Evolutionary conservation across 1,284 basidiomycete genomes (phyloP).

Genomic region (Peniophora sp.): DNA sequence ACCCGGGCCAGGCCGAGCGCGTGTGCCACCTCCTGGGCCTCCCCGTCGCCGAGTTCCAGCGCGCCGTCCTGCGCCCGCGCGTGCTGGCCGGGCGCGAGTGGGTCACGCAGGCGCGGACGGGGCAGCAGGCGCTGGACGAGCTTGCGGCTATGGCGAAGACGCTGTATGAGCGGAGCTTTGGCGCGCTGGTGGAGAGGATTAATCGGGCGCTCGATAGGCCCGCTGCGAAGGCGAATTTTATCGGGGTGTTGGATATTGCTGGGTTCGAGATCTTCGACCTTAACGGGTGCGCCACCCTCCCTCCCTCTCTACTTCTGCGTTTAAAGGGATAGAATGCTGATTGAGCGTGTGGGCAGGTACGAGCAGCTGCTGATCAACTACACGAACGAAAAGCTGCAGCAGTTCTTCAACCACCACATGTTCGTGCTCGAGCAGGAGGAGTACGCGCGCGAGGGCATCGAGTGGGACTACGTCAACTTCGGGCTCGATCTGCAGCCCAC

Average conservation of each 20-base stretch:
- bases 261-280: conserved; percentile 95
- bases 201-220: conserved; percentile 93
- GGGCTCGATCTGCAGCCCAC: conserved; percentile 97
- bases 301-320: too few species aligned
- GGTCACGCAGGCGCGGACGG: conserved; percentile 90
- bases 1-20: conserved; percentile 79
- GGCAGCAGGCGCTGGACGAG: conserved; percentile 91
- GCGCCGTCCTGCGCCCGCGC: conserved; percentile 81
- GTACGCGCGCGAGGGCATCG: conserved; percentile 93
- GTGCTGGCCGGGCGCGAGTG: conserved; percentile 95
- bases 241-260: conserved; percentile 98
- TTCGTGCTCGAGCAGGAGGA: conserved; percentile 99
- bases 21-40: conserved; percentile 92
- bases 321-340: too few species aligned
- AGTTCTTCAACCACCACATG: conserved; percentile 99
- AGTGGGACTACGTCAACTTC: conserved; percentile 99
- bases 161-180: conserved; percentile 96
- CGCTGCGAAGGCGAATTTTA: conserved; percentile 90
- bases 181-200: conserved; percentile 88
- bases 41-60: conserved; percentile 84
- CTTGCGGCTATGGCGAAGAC: conserved; percentile 92
- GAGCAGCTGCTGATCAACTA: conserved; percentile 99
- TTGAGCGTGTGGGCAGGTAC: too few species aligned
- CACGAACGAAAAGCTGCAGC: conserved; percentile 95
- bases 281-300: too few species aligned